phyloP scores from a whole-genome alignment of 805 yeast genomes.

The Wickerhamomyces sydowiorum region DNA sequence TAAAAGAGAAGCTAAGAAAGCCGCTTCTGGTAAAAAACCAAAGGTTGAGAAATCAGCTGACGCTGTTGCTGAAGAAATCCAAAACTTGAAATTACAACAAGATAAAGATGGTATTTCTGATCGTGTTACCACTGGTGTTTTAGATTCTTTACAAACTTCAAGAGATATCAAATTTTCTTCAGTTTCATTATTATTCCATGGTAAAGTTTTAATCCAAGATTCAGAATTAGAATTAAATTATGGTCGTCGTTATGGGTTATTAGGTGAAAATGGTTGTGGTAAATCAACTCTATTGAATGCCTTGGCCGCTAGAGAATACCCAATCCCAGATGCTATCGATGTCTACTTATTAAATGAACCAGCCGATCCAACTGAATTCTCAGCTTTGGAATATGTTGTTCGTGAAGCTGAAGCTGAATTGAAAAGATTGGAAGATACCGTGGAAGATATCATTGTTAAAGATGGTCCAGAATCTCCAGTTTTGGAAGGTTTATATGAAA shows the following conservation, averaged over 20 bases:
- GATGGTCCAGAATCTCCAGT: constrained; percentile 92
- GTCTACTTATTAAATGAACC: constrained; percentile 94
- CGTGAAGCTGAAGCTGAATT: constrained; percentile 93
- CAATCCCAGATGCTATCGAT: constrained; percentile 89
- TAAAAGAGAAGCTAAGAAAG: constrained; percentile 96
- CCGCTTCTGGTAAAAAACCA: constrained; percentile 70
- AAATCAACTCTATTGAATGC: constrained; percentile 93
- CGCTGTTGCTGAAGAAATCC: constrained; percentile 65
- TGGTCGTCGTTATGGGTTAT: constrained; percentile 95
- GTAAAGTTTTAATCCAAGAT: constrained; percentile 93
- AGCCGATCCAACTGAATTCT: constrained; percentile 86
- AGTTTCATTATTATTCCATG: constrained; percentile 91
- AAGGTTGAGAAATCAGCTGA: constrained; percentile 43
- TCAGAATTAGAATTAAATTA: constrained; percentile 87
- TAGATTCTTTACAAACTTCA: constrained; percentile 82
- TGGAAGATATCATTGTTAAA: constrained; percentile 80
- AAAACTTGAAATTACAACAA: constrained; percentile 84
- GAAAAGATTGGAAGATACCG: constrained; percentile 83
- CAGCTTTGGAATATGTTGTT: constrained; percentile 95
- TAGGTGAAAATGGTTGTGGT: constrained; percentile 99
- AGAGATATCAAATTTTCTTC: constrained; percentile 92
- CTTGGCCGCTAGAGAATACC: constrained; percentile 92
- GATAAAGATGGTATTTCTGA: constrained; percentile 93
- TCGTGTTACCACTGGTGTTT: constrained; percentile 96
- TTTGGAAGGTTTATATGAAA: constrained; percentile 87